phyloP scores from a whole-genome alignment of 2,329 filamentous ascomycete species.

The Xylariomycetidae sp. region DNA sequence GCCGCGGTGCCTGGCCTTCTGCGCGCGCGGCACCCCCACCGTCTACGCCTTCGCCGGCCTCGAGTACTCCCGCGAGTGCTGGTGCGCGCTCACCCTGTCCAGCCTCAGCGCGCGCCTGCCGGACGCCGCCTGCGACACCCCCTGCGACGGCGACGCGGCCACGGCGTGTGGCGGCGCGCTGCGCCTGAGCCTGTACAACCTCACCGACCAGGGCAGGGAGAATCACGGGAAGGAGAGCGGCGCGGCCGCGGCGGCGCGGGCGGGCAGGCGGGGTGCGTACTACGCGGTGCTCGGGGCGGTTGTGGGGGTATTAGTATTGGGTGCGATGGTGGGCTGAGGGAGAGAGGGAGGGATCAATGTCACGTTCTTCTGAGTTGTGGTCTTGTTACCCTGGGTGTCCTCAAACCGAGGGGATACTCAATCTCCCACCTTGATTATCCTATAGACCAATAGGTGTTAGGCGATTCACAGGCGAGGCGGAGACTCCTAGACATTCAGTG shows the following conservation, averaged over 20 bases:
- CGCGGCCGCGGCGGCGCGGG: neutral
- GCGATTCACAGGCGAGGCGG: no score
- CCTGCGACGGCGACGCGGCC: conserved; percentile 47
- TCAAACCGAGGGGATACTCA: no score
- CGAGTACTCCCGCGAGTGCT: conserved; percentile 54
- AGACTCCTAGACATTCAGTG: no score
- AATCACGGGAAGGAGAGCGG: conserved; percentile 1
- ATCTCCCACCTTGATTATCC: no score
- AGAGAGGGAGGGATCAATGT: neutral
- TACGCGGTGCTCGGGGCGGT: conserved; percentile 3
- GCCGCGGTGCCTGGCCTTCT: conserved; percentile 44
- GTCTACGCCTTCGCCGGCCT: conserved; percentile 46
- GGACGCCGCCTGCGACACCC: conserved; percentile 42
- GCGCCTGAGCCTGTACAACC: conserved; percentile 39
- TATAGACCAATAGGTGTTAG: no score
- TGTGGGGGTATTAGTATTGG: conserved; percentile 1
- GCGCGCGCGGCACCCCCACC: conserved; percentile 28
- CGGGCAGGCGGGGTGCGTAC: neutral
- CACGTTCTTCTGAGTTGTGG: neutral
- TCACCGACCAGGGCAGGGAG: conserved; percentile 3
- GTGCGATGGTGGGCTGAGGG: neutral
- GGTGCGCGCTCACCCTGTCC: conserved; percentile 48
- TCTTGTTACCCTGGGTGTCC: no score
- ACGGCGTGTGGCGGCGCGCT: conserved; percentile 50
- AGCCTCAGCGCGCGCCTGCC: conserved; percentile 38